These are phyloP conservation scores for Periconia sp. DNA, from an alignment of 2,329 filamentous ascomycete genomes.

Conservation along the genomic window DNA sequence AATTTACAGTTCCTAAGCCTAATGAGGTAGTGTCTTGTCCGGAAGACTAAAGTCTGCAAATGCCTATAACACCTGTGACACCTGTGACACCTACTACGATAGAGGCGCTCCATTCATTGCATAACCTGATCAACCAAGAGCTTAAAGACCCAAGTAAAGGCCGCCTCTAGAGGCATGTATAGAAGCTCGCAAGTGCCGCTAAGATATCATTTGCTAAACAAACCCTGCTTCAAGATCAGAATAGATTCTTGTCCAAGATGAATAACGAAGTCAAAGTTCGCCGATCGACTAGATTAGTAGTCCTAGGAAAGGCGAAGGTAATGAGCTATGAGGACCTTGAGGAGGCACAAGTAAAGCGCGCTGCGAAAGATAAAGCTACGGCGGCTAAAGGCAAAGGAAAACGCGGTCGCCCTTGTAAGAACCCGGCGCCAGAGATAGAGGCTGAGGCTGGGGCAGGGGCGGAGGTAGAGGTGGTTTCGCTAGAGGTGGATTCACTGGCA, in stretches of 20 bases:
- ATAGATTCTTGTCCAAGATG: conserved; percentile 29
- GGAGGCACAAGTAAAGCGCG: conserved; percentile 8
- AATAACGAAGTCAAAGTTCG: conserved; percentile 35
- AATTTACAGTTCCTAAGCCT: not conserved
- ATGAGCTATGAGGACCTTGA: conserved; percentile 11
- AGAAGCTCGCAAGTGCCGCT: conserved; percentile 26
- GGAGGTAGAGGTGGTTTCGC: too few species aligned
- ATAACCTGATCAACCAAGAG: conserved; percentile 19
- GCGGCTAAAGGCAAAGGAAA: conserved; percentile 5
- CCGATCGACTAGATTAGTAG: conserved; percentile 25
- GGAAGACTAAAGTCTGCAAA: not conserved
- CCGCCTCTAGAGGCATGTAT: conserved; percentile 18
- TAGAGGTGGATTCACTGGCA: conserved; percentile 1
- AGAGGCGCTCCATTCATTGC: conserved; percentile 12
- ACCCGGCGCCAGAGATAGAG: conserved; percentile 1
- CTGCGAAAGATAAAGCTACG: conserved; percentile 6
- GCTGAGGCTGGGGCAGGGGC: conserved; percentile 8
- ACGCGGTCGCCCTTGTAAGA: conserved; percentile 3
- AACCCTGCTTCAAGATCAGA: conserved; percentile 33
- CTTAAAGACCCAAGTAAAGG: conserved; percentile 14
- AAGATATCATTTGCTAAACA: conserved; percentile 27
- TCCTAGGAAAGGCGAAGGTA: conserved; percentile 27
- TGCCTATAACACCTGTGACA: too few species aligned
- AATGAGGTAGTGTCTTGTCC: not conserved
- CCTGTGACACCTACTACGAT: not conserved